Conservation (phyloP, 139 green algal species). For the Desmodesmus armatus region DNA sequence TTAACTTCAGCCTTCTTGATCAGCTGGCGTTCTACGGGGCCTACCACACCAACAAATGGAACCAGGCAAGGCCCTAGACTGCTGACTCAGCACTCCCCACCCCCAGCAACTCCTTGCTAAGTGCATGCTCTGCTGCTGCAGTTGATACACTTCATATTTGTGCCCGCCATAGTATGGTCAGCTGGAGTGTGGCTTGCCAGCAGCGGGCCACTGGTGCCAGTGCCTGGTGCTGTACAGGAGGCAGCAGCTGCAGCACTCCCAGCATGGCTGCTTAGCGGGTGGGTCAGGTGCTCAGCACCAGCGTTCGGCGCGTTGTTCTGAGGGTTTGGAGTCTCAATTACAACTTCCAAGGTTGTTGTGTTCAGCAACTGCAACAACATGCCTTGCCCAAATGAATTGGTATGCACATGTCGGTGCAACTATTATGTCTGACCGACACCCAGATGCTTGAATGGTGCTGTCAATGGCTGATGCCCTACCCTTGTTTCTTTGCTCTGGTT, state of each 20-base stretch:
- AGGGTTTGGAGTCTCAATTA: too few relatives aligned
- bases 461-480: not conserved
- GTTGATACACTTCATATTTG: conserved; percentile 87
- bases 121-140: conserved; percentile 47
- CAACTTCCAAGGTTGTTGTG: too few relatives aligned
- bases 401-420: too few relatives aligned
- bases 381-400: too few relatives aligned
- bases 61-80: conserved; percentile 10
- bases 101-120: not conserved
- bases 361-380: too few relatives aligned
- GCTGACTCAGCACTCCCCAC: not conserved
- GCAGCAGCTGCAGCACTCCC: conserved; percentile 25
- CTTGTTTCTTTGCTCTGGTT: not conserved
- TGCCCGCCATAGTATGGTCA: conserved; percentile 80
- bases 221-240: not conserved
- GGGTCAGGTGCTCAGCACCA: too few relatives aligned
- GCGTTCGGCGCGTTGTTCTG: too few relatives aligned
- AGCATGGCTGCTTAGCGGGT: conserved; percentile 10
- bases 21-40: conserved; percentile 82
- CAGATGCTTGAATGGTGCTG: too few relatives aligned
- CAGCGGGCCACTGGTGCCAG: conserved; percentile 51
- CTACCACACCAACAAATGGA: conserved; percentile 70
- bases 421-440: too few relatives aligned
- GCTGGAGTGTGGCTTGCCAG: conserved; percentile 71
- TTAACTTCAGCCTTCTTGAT: conserved; percentile 50